Percentiles rank a stretch among this genome's conserved stretches.
Conservation (phyloP, 108 stramenopile genomes). For the Nitzschia palea region DNA sequence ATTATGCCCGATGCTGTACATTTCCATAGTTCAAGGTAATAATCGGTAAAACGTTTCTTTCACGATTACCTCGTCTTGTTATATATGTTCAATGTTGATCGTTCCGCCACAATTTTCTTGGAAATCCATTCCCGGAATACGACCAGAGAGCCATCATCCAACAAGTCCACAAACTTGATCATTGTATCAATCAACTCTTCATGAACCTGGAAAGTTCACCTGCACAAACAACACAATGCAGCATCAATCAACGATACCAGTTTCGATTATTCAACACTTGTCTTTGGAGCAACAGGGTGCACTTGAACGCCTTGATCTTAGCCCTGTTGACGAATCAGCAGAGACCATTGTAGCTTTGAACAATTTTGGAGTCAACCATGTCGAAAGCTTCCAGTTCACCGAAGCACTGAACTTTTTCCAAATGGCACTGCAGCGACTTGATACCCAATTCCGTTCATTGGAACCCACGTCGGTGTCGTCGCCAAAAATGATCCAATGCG, state of each 20-base stretch:
- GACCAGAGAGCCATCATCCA: too few relatives aligned
- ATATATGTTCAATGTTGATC: too few relatives aligned
- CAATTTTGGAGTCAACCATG: slow-evolving; percentile 34
- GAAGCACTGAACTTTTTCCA: slow-evolving; percentile 22
- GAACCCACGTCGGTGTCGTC: not conserved
- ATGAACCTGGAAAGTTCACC: too few relatives aligned
- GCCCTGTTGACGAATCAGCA: slow-evolving; percentile 19
- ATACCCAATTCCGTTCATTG: not conserved
- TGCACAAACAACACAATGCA: slow-evolving; percentile 13
- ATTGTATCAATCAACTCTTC: too few relatives aligned
- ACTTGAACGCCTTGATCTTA: not conserved
- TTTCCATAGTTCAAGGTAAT: too few relatives aligned
- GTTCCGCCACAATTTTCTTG: too few relatives aligned
- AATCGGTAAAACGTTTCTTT: too few relatives aligned
- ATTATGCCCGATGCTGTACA: too few relatives aligned
- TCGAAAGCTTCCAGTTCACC: slow-evolving; percentile 17
- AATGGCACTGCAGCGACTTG: slow-evolving; percentile 10
- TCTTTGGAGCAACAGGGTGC: not conserved
- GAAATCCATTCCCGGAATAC: too few relatives aligned
- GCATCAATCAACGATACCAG: slow-evolving; percentile 6
- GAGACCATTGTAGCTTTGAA: slow-evolving; percentile 29
- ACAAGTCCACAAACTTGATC: too few relatives aligned
- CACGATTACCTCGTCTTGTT: too few relatives aligned
- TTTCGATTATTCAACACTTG: not conserved
- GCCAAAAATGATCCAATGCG: not conserved